Evolutionary conservation across 140 eudicot species (phyloP).

Genomic region (Stevia rebaudiana): DNA sequence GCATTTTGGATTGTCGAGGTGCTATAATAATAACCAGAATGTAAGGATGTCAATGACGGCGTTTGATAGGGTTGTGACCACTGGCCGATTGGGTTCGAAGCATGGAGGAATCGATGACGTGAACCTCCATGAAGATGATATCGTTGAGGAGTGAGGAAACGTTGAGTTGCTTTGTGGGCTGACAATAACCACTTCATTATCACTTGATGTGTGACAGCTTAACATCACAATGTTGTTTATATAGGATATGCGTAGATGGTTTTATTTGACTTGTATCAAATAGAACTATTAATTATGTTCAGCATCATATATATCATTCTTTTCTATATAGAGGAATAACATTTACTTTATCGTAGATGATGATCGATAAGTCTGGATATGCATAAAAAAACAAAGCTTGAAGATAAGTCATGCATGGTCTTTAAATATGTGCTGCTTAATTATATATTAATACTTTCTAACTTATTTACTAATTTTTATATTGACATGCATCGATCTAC

Average conservation of each 20-base stretch:
- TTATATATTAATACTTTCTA: neutral
- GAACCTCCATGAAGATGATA: neutral
- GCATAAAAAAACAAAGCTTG: neutral
- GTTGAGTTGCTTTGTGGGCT: neutral
- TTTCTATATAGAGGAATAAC: neutral
- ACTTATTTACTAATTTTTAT: too few relatives aligned
- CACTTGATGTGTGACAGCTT: neutral
- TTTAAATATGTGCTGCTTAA: neutral
- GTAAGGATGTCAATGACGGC: neutral
- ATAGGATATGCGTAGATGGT: neutral
- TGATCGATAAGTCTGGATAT: neutral
- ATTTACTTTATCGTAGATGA: neutral
- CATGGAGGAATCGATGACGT: neutral
- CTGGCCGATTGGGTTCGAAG: neutral
- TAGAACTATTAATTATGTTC: too few relatives aligned
- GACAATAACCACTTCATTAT: constrained; percentile 10
- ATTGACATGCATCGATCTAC: too few relatives aligned
- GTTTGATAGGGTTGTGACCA: neutral
- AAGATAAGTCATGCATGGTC: neutral
- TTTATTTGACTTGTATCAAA: neutral
- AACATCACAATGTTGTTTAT: neutral
- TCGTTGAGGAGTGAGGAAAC: neutral
- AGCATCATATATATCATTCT: neutral
- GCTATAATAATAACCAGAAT: neutral
- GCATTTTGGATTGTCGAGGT: neutral